These are phyloP conservation scores for Pilasporangium apinafurcum DNA, from an alignment of 352 stramenopile species.

Conservation along the genomic window DNA sequence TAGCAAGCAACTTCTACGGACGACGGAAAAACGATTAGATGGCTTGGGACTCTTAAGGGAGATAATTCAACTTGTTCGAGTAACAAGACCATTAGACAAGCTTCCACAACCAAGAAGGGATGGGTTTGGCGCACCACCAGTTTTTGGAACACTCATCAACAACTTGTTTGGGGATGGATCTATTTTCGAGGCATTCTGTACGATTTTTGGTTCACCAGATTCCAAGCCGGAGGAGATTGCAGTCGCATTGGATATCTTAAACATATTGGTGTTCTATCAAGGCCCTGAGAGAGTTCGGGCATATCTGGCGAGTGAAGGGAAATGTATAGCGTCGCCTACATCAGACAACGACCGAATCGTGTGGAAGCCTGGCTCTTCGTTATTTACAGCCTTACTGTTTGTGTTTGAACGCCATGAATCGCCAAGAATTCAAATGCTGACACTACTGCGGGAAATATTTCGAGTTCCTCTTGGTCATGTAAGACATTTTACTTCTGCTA, in stretches of 20 bases:
- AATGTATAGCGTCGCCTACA: constrained; percentile 48
- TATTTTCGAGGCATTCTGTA: constrained; percentile 50
- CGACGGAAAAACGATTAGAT: constrained; percentile 27
- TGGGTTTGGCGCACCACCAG: constrained; percentile 35
- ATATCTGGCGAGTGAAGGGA: constrained; percentile 63
- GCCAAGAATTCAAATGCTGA: constrained; percentile 59
- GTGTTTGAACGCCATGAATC: constrained; percentile 64
- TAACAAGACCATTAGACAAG: constrained; percentile 62
- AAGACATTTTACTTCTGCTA: constrained; percentile 3
- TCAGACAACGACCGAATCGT: constrained; percentile 55
- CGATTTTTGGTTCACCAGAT: constrained; percentile 35
- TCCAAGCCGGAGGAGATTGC: constrained; percentile 41
- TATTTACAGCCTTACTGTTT: constrained; percentile 65
- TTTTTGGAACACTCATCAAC: constrained; percentile 56
- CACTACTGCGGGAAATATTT: constrained; percentile 68
- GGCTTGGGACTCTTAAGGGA: constrained; percentile 67
- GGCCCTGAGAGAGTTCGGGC: constrained; percentile 58
- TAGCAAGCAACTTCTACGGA: constrained; percentile 45
- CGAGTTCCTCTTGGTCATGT: constrained; percentile 61
- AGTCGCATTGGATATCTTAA: constrained; percentile 59
- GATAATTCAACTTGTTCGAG: constrained; percentile 55
- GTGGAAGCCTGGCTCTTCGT: constrained; percentile 58
- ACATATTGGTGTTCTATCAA: constrained; percentile 63
- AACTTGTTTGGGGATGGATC: constrained; percentile 61
- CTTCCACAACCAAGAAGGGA: constrained; percentile 46